These are phyloP conservation scores for Cryptococcus floricola DNA, from an alignment of 1,284 basidiomycete species.

Conservation along the genomic window DNA sequence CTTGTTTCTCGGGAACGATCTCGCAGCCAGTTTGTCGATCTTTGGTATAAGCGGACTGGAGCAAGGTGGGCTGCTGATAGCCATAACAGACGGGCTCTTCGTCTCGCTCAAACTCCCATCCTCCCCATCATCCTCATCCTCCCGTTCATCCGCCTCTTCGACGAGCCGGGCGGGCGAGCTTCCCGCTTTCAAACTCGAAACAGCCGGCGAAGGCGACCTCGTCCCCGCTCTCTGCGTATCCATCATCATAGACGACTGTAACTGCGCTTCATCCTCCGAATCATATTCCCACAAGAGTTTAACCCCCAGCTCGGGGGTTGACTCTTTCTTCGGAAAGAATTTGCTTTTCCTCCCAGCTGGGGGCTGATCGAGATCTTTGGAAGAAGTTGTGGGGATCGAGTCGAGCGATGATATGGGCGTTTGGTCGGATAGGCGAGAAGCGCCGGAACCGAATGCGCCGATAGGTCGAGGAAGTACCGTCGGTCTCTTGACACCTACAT, in stretches of 20 bases:
- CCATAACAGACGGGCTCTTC: too few relatives aligned
- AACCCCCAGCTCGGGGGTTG: constrained; percentile 5
- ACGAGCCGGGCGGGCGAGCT: constrained; percentile 10
- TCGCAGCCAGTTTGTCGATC: background rate
- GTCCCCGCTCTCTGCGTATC: background rate
- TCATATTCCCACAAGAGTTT: constrained; percentile 27
- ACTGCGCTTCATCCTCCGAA: constrained; percentile 13
- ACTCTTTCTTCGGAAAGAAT: constrained; percentile 23
- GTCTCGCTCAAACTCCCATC: too few relatives aligned
- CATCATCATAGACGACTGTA: constrained; percentile 5
- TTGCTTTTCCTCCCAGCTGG: constrained; percentile 24
- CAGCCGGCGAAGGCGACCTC: constrained; percentile 20
- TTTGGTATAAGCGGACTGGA: constrained; percentile 3
- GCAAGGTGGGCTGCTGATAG: constrained; percentile 13
- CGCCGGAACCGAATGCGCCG: constrained; percentile 33
- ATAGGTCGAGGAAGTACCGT: constrained; percentile 32
- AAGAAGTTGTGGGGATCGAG: background rate
- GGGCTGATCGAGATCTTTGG: background rate
- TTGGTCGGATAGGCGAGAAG: constrained; percentile 37
- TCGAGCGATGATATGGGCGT: background rate
- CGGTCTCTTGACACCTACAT: constrained; percentile 19
- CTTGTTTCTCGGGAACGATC: background rate
- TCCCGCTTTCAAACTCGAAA: constrained; percentile 10
- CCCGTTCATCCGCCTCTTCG: background rate
- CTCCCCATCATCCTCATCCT: too few relatives aligned